Conservation (phyloP, 805 yeast species). For the Kurtzmaniella cleridarum region DNA sequence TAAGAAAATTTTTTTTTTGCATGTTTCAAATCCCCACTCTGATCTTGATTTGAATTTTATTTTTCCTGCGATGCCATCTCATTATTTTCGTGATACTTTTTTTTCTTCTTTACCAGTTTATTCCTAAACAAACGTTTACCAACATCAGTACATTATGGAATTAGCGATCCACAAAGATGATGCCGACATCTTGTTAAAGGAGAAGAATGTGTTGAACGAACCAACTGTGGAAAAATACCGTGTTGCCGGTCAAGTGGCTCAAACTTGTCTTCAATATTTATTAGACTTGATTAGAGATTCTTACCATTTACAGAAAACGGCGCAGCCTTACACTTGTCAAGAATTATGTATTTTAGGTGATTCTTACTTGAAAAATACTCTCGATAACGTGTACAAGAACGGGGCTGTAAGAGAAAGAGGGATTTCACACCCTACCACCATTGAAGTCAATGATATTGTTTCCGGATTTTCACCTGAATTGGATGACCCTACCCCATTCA, state of each 20-base stretch:
- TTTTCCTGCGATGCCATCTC: conserved; percentile 3
- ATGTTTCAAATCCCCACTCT: conserved; percentile 1
- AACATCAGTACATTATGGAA: conserved; percentile 43
- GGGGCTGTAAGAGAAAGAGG: conserved; percentile 78
- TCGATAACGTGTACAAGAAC: conserved; percentile 53
- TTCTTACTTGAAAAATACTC: conserved; percentile 57
- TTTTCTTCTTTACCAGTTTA: background rate
- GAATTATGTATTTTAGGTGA: conserved; percentile 84
- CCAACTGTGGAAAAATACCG: conserved; percentile 74
- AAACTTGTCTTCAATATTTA: conserved; percentile 69
- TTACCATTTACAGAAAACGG: conserved; percentile 53
- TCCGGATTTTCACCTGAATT: conserved; percentile 84
- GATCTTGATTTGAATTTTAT: conserved; percentile 6
- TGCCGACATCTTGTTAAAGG: conserved; percentile 63
- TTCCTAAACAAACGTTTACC: background rate
- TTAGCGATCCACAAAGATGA: conserved; percentile 72
- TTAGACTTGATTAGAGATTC: conserved; percentile 63
- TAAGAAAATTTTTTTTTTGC: conserved; percentile 2
- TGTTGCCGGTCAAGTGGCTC: conserved; percentile 83
- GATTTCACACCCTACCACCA: conserved; percentile 84
- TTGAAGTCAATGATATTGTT: conserved; percentile 76
- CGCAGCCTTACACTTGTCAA: conserved; percentile 45
- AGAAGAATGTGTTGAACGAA: conserved; percentile 62
- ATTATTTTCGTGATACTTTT: background rate
- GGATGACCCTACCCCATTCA: conserved; percentile 46